A percentile compares a stretch with the other conserved stretches of the same genome.
Conservation (phyloP, 2,329 filamentous ascomycete genomes). For the Trichoderma sp. region DNA sequence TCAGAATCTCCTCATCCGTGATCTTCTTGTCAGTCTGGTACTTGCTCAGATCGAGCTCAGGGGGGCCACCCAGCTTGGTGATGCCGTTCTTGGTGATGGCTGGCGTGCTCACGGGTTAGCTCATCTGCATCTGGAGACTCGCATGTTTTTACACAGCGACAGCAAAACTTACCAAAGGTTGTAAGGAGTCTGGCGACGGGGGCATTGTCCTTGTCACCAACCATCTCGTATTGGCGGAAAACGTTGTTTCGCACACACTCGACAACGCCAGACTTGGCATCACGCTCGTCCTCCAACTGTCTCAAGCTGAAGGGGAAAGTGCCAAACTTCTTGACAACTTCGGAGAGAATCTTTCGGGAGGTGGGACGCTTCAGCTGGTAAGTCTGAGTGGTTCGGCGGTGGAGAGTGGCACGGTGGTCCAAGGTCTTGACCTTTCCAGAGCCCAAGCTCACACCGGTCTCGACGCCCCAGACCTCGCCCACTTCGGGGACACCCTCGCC, state of each 20-base stretch:
- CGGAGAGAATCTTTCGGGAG: conserved; percentile 87
- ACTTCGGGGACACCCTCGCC: conserved; percentile 87
- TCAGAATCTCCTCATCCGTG: conserved; percentile 89
- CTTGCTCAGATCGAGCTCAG: conserved; percentile 74
- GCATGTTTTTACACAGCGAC: conserved; percentile 22
- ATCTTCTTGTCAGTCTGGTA: conserved; percentile 98
- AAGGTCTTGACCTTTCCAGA: conserved; percentile 93
- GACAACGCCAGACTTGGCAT: conserved; percentile 92
- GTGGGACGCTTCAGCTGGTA: conserved; percentile 93
- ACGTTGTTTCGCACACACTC: conserved; percentile 94
- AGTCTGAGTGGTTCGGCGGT: conserved; percentile 88
- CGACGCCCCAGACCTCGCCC: conserved; percentile 96
- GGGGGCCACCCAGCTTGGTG: conserved; percentile 78
- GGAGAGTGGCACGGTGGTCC: conserved; percentile 84
- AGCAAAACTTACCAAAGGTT: conserved; percentile 75
- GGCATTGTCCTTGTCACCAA: conserved; percentile 87
- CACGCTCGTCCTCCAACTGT: conserved; percentile 94
- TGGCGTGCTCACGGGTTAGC: conserved; percentile 40
- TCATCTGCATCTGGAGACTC: background rate
- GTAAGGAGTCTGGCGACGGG: conserved; percentile 85
- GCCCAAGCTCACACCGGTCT: conserved; percentile 88
- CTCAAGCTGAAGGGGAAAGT: conserved; percentile 97
- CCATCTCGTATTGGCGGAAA: conserved; percentile 92
- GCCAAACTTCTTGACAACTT: conserved; percentile 96
- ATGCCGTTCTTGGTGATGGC: conserved; percentile 98